These are phyloP conservation scores for Phylloporus sp. DNA, from an alignment of 768 basidiomycete genomes.

Conservation along the genomic window DNA sequence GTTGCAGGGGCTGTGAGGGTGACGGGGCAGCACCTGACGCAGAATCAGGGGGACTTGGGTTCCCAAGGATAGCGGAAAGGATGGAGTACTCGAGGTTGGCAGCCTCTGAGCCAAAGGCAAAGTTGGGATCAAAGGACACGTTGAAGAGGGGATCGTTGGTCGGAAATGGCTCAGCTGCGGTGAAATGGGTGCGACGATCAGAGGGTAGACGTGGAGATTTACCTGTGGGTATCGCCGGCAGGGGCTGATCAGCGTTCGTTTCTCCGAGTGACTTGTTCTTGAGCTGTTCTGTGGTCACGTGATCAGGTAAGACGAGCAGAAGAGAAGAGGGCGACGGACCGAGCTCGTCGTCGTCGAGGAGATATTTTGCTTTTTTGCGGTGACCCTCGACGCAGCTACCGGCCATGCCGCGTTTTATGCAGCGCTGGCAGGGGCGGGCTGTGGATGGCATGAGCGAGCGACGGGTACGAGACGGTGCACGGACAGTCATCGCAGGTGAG, in stretches of 20 bases:
- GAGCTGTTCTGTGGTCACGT: constrained; percentile 36
- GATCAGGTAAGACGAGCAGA: constrained; percentile 16
- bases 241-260: constrained; percentile 29
- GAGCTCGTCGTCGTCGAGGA: constrained; percentile 90
- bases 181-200: constrained; percentile 11
- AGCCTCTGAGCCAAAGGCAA: constrained; percentile 79
- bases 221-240: constrained; percentile 31
- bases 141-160: constrained; percentile 57
- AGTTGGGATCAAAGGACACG: constrained; percentile 56
- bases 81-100: constrained; percentile 96
- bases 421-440: constrained; percentile 97
- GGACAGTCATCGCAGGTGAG: constrained; percentile 97
- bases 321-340: constrained; percentile 42
- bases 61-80: constrained; percentile 85
- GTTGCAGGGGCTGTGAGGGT: constrained; percentile 25
- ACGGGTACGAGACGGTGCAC: constrained; percentile 31
- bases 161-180: constrained; percentile 49
- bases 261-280: constrained; percentile 31
- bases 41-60: constrained; percentile 50
- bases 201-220: constrained; percentile 4
- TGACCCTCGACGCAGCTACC: constrained; percentile 89
- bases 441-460: constrained; percentile 15
- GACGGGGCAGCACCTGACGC: constrained; percentile 25
- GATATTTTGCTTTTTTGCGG: constrained; percentile 97
- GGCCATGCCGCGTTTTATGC: constrained; percentile 89